phyloP scores from a whole-genome alignment of 495 filamentous ascomycete species.

The Penicillium coffeae region DNA sequence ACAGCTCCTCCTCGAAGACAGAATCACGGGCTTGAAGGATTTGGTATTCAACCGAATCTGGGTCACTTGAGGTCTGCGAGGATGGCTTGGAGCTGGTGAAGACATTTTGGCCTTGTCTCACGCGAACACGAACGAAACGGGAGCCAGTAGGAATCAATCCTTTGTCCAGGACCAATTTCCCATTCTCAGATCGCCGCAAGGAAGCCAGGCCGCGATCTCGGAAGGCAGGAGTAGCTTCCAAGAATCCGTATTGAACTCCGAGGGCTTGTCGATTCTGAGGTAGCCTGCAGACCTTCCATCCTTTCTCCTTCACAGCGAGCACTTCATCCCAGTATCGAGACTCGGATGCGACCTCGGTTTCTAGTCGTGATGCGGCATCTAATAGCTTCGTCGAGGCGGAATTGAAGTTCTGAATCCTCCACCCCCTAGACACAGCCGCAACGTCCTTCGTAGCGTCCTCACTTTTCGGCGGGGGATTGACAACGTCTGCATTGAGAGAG shows the following conservation, averaged over 20 bases:
- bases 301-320: conserved; percentile 70
- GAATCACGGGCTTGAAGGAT: conserved; percentile 83
- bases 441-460: conserved; percentile 50
- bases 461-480: conserved; percentile 52
- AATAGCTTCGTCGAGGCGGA: conserved; percentile 69
- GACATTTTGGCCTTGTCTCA: conserved; percentile 40
- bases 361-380: conserved; percentile 66
- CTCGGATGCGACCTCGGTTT: conserved; percentile 72
- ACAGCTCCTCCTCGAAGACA: conserved; percentile 89
- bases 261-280: conserved; percentile 70
- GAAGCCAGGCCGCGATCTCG: conserved; percentile 73
- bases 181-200: conserved; percentile 68
- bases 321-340: conserved; percentile 86
- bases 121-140: conserved; percentile 60
- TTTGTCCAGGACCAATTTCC: conserved; percentile 68
- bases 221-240: conserved; percentile 72
- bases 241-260: conserved; percentile 84
- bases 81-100: conserved; percentile 39
- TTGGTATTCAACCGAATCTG: conserved; percentile 52
- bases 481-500: conserved; percentile 71
- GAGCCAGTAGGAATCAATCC: conserved; percentile 54
- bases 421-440: conserved; percentile 63
- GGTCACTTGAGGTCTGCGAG: conserved; percentile 25
- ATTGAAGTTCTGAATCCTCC: conserved; percentile 72
- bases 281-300: conserved; percentile 76